Conservation (phyloP, 257 asterid species). For the Nemophila menziesii region DNA sequence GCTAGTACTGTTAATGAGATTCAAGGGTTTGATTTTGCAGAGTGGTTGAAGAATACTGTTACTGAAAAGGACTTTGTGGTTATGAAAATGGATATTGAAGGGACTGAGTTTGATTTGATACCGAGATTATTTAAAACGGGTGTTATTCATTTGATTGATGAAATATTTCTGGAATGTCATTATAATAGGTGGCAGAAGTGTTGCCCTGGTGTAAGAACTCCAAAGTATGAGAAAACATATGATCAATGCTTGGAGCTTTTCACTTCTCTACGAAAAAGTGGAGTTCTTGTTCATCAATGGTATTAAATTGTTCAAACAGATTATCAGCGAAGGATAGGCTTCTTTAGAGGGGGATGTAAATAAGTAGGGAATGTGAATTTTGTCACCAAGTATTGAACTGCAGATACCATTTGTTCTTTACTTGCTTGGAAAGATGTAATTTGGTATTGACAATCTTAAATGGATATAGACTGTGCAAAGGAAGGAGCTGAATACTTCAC, state of each 20-base stretch:
- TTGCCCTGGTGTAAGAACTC: constrained; percentile 8
- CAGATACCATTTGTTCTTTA: too few species aligned
- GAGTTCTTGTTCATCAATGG: constrained; percentile 14
- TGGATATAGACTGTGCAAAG: too few species aligned
- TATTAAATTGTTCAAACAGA: too few species aligned
- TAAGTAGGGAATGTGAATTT: too few species aligned
- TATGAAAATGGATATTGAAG: constrained; percentile 20
- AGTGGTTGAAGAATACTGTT: constrained; percentile 12
- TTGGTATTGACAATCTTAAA: too few species aligned
- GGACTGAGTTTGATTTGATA: constrained; percentile 14
- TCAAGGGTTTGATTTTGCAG: constrained; percentile 16
- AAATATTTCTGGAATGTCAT: constrained; percentile 13
- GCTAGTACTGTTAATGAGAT: neutral
- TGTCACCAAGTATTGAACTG: too few species aligned
- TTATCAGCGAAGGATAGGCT: too few species aligned
- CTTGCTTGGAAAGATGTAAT: too few species aligned
- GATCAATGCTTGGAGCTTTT: constrained; percentile 11
- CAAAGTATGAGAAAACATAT: constrained; percentile 9
- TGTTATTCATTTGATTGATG: constrained; percentile 14
- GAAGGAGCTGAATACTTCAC: too few species aligned
- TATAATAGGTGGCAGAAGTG: constrained; percentile 17
- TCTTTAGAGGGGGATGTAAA: too few species aligned
- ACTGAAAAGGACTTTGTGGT: constrained; percentile 10
- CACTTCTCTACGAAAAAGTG: constrained; percentile 7
- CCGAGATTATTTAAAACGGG: constrained; percentile 13